A percentile compares a stretch with the other conserved stretches of the same genome.
These are phyloP conservation scores for Lithocarpus polystachyus DNA, from an alignment of 306 rosid genomes.

Conservation along the genomic window DNA sequence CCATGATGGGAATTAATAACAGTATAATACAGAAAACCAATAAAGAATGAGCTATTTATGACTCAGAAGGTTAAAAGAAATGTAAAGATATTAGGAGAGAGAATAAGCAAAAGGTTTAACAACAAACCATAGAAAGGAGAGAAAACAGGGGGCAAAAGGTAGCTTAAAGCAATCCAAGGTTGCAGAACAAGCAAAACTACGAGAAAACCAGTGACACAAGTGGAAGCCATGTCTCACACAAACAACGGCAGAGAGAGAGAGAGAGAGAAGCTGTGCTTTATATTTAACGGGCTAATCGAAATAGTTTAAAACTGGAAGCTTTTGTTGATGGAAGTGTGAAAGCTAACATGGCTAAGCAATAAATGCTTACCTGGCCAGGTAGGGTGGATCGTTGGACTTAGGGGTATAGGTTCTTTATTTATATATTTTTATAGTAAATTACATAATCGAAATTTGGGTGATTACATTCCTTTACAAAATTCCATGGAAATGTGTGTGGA, in stretches of 20 bases:
- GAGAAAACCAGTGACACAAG: background rate
- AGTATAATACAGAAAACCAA: too few relatives aligned
- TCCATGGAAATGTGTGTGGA: too few relatives aligned
- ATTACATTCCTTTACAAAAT: too few relatives aligned
- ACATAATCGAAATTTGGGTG: too few relatives aligned
- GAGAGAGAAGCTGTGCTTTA: background rate
- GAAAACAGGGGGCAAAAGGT: slow-evolving; percentile 29
- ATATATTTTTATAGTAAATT: background rate
- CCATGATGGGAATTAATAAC: background rate
- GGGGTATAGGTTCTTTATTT: background rate
- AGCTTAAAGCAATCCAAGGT: slow-evolving; percentile 32
- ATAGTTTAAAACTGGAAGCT: background rate
- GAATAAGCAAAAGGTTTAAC: background rate
- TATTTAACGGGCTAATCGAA: background rate
- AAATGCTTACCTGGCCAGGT: background rate
- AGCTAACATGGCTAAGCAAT: slow-evolving; percentile 15
- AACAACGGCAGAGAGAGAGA: too few relatives aligned
- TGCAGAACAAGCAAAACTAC: slow-evolving; percentile 33
- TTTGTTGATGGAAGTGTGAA: background rate
- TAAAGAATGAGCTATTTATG: background rate
- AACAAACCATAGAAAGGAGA: too few relatives aligned
- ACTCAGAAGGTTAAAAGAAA: background rate
- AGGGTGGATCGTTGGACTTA: slow-evolving; percentile 38
- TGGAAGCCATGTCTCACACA: slow-evolving; percentile 44
- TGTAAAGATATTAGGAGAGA: background rate